phyloP scores from a whole-genome alignment of 2,329 filamentous ascomycete species.

The Penicillium olsonii region DNA sequence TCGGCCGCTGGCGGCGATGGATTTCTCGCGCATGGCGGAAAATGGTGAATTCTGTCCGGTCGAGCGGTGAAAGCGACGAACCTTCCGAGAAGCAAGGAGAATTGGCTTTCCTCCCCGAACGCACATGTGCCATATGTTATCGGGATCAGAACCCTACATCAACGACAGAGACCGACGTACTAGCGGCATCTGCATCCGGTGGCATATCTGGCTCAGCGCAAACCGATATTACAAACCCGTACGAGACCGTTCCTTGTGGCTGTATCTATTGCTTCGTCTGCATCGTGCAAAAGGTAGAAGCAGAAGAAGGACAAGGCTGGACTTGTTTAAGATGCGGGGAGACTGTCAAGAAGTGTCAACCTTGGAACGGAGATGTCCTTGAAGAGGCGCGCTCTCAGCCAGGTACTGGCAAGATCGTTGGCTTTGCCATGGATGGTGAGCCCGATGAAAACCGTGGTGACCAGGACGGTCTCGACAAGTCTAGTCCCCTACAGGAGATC shows the following conservation, averaged over 20 bases:
- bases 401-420: slow-evolving; percentile 43
- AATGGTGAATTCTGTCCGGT: slow-evolving; percentile 64
- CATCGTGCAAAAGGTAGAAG: slow-evolving; percentile 83
- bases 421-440: slow-evolving; percentile 39
- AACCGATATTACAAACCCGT: slow-evolving; percentile 94
- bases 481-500: slow-evolving; percentile 29
- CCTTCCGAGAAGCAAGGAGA: slow-evolving; percentile 64
- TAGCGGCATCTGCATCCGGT: slow-evolving; percentile 66
- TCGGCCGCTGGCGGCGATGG: slow-evolving; percentile 90
- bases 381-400: slow-evolving; percentile 39
- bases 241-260: slow-evolving; percentile 84
- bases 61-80: slow-evolving; percentile 51
- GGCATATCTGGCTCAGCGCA: slow-evolving; percentile 85
- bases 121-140: slow-evolving; percentile 96
- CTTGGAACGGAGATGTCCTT: slow-evolving; percentile 89
- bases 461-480: slow-evolving; percentile 11
- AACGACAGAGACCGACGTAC: slow-evolving; percentile 71
- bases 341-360: slow-evolving; percentile 78
- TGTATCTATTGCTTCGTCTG: slow-evolving; percentile 97
- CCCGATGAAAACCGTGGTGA: slow-evolving; percentile 15
- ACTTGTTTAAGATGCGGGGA: slow-evolving; percentile 86
- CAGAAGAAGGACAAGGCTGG: slow-evolving; percentile 94
- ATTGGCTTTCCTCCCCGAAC: slow-evolving; percentile 80
- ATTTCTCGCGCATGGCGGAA: slow-evolving; percentile 83
- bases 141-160: slow-evolving; percentile 79